Evolutionary conservation across 2,329 filamentous ascomycete genomes (phyloP), one percentile per base, ranked within the genome.

Genomic region (Botrytis tulipae): DNA sequence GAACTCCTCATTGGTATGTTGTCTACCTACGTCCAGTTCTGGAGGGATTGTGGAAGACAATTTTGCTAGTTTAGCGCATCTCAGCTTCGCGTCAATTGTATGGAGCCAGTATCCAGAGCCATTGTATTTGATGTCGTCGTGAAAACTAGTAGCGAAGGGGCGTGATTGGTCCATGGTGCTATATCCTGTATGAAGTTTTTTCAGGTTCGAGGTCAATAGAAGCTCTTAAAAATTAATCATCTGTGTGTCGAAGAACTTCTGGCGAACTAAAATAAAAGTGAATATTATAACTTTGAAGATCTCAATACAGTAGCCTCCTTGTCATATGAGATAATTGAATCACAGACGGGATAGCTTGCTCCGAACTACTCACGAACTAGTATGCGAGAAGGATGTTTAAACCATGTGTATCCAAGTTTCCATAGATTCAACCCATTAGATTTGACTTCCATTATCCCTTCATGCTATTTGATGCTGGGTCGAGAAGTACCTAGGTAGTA

Each of bases 301-400:
- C 16, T 54, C 6, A 18, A 29, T 29, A 54, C 51, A 29, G n/a
- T 18, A 54, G 51, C 51, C n/a, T 29, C 51, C 6, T 54, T 29
- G 14, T 54, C 6, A 54, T 16, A 54, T 54, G 51, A 3, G 12
- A 14, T 4, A 54, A 29, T 18, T 54, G 51, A 18, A 54, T 54
- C n/a, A 29, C 14, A 54, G 12, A 54, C 25, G 10, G 25, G 12
- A 54, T 16, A 12, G 25, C 25, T 29, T 54, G 3, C n/a, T 54
- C 14, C 6, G n/a, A n/a, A 18, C 6, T 9, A 18, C 6, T 54
- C 14, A 29, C n/a, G 3, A 0, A 18, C 0, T 18, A 29, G n/a
- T 29, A 7, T 51, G 48, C 9, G 25, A 8, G 51, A 29, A 54
- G 1, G 6, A 16, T 29, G 25, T 18, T 51, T 2, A 51, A n/a